Evolutionary conservation across 495 filamentous ascomycete genomes (phyloP), one percentile per base, ranked within the genome.

Genomic region (Penicillium chermesinum): DNA sequence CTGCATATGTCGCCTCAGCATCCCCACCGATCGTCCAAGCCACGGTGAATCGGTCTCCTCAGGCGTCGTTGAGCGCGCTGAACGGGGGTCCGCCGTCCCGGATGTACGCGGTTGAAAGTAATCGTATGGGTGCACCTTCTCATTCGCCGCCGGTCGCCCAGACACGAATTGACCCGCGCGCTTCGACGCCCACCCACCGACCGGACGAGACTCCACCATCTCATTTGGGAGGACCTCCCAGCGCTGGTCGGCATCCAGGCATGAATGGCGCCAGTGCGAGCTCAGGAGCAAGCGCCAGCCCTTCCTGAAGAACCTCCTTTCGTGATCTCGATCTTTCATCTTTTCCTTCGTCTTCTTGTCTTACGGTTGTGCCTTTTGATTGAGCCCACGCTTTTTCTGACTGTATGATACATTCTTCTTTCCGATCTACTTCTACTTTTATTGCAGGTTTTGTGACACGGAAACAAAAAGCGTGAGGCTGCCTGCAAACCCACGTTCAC

Each of bases 251-350:
- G 38, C 62, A 62, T 27, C 35, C 63, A 1, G 62, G 58, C n/a
- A 55, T 61, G 38, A 72, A 67, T 17, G 72, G 66, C 12, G 62
- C 67, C 15, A 61, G 49, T 33, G 50, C 63, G 3, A 60, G 64
- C 14, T 66, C 69, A 37, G 65, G 69, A 2, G 86, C 87, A 4
- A 91, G 87, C 48, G 84, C 85, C 27, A 89, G 82, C 52, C 85
- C 86, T 12, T 89, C 85, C 59, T 91, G 48, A 80, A 83, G 53
- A 89, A 91, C 57, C 63, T 91, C 44, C 74, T 90, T 27, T 86
- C 81, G 22, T 88, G 62, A 70, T 50, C 16, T 17, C 32, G 33
- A 20, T 22, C 14, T 40, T 34, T 35, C 49, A 50, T 20, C 40
- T 36, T n/a, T 13, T 14, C 30, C 41, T 39, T 33, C 1, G 25